Base-by-base conservation (phyloP, 1,139 yeast species). In the Blastobotrys buckinghamii region DNA sequence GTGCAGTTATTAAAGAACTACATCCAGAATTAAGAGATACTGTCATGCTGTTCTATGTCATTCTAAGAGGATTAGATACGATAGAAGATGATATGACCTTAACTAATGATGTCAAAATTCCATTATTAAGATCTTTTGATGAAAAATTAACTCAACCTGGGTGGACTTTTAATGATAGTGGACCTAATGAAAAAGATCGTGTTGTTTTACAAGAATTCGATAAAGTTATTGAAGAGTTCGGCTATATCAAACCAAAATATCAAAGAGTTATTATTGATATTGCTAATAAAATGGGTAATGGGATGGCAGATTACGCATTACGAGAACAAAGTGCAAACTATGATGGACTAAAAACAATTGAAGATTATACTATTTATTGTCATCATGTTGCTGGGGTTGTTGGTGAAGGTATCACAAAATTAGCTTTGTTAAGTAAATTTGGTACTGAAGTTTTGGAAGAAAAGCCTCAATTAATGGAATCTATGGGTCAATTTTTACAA, bases 321-420 rank as follows among this genome's bases (percentile, higher is more conserved):
- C 83, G 86, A 61, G 94, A 84, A 49, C 76, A 81, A 52, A 66
- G 68, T 44, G 87, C 86, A 69, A 87, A 88, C 65, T 67, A 78
- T 59, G 79, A 80, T 53, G 97, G 97, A 2, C 82, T 92, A 40
- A 74, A 73, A 45, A 86, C 96, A 1, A 67, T 85, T 42, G 73
- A 77, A 54, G 98, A 89, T 63, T 94, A 84, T 64, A 92, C 94
- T 64, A 73, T 82, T 55, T 92, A 92, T 72, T 92, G 99, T 67
- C 94, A 90, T 68, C 88, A 90, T 63, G 99, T 92, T 50, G 99
- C 99, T 0, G 99, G 98, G 1, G 74, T 94, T 49, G 97, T 92
- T 39, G 99, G 99, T 48, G 96, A 89, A 63, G 98, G 98, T 1
- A 73, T 89, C 57, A 89, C 97, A 10, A 78, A 84, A 54, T 73